These are phyloP conservation scores for Trichophyton simii DNA, from an alignment of 2,329 filamentous ascomycete genomes.

Conservation along the genomic window DNA sequence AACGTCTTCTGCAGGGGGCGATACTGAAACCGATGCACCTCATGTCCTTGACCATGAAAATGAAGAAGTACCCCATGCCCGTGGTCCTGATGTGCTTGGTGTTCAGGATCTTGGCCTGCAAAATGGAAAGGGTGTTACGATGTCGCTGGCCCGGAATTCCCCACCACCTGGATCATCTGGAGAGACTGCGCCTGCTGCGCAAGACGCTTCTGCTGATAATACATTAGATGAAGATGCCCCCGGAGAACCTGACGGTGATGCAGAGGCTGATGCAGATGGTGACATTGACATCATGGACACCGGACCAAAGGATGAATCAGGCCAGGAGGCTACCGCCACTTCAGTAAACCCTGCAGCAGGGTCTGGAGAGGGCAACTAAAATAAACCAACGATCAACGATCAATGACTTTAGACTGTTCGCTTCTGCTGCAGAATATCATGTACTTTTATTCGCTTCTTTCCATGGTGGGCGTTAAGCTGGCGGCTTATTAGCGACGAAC, in stretches of 20 bases:
- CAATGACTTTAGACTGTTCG: not conserved
- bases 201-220: conserved; percentile 4
- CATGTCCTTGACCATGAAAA: conserved; percentile 24
- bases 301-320: conserved; percentile 1
- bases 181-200: conserved; percentile 10
- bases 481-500: not conserved
- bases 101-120: conserved; percentile 77
- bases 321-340: not conserved
- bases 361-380: not conserved
- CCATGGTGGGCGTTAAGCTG: not conserved
- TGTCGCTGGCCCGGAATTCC: conserved; percentile 22
- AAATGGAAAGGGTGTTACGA: conserved; percentile 35
- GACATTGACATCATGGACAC: conserved; percentile 29
- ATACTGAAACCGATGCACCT: conserved; percentile 14
- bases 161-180: conserved; percentile 9
- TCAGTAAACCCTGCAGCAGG: not conserved
- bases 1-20: not conserved
- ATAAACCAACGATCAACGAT: not conserved
- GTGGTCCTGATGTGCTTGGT: conserved; percentile 74
- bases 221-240: conserved; percentile 12
- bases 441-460: not conserved
- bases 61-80: conserved; percentile 58
- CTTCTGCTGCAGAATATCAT: not conserved
- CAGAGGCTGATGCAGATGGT: conserved; percentile 20
- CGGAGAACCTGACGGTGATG: conserved; percentile 9